Evolutionary conservation across 1,139 yeast genomes (phyloP).

Genomic region (Kurtzmaniella quercitrusa): DNA sequence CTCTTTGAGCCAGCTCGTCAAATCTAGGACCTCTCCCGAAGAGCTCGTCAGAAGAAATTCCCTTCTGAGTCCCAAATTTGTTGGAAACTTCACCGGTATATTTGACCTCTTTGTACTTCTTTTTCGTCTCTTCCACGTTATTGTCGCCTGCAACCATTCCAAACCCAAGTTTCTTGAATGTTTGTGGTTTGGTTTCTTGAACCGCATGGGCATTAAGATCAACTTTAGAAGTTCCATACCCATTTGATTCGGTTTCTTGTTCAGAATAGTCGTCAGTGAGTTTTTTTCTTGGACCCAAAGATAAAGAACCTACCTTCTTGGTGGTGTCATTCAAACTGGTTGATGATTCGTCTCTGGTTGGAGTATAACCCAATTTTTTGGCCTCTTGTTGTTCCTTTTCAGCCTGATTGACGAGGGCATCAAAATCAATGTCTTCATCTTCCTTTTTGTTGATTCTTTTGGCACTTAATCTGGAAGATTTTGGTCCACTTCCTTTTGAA

Average conservation of each 20-base stretch:
- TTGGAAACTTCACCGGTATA: conserved; percentile 70
- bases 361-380: conserved; percentile 67
- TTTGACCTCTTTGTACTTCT: conserved; percentile 45
- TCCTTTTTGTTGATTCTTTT: conserved; percentile 44
- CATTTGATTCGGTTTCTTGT: conserved; percentile 3
- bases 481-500: conserved; percentile 43
- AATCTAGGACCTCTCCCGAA: conserved; percentile 83
- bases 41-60: conserved; percentile 90
- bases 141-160: conserved; percentile 65
- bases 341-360: conserved; percentile 33
- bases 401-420: conserved; percentile 85
- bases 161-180: conserved; percentile 76
- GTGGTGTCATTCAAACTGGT: conserved; percentile 6
- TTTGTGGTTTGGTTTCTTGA: conserved; percentile 56
- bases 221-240: conserved; percentile 6
- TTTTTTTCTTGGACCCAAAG: conserved; percentile 4
- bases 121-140: conserved; percentile 26
- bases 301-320: conserved; percentile 9
- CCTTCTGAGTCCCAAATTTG: conserved; percentile 86
- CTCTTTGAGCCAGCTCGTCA: conserved; percentile 73
- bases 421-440: conserved; percentile 78
- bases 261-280: conserved; percentile 4
- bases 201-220: conserved; percentile 21
- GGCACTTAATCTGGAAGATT: conserved; percentile 53
- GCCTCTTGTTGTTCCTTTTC: conserved; percentile 76